These are phyloP conservation scores for Phytopythium kandeliae DNA, from an alignment of 352 stramenopile genomes.

Conservation along the genomic window DNA sequence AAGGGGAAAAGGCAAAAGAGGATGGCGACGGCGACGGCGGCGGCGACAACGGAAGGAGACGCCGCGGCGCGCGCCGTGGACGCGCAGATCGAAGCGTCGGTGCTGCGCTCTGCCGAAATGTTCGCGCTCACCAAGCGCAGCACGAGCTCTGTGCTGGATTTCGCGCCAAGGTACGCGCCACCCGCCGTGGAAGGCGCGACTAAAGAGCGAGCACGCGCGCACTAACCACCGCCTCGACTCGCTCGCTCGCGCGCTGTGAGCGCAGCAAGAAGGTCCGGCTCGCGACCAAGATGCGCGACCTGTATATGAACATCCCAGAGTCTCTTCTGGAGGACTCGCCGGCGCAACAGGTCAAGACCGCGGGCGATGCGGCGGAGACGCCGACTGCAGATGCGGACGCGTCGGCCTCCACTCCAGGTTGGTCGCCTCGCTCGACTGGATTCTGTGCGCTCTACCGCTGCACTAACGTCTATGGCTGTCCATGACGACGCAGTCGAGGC, in stretches of 20 bases:
- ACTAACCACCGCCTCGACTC: background rate
- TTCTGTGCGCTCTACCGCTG: no score
- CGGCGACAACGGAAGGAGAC: background rate
- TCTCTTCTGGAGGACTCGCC: slow-evolving; percentile 39
- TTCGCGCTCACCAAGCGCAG: slow-evolving; percentile 68
- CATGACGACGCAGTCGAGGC: slow-evolving; percentile 2
- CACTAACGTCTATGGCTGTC: background rate
- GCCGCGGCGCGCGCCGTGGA: slow-evolving; percentile 12
- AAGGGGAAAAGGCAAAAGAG: background rate
- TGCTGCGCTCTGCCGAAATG: slow-evolving; percentile 60
- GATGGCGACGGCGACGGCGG: background rate
- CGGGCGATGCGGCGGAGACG: slow-evolving; percentile 7
- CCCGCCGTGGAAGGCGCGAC: background rate
- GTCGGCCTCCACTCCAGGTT: no score
- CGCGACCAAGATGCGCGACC: slow-evolving; percentile 52
- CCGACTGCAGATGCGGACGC: no score
- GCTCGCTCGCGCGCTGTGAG: background rate
- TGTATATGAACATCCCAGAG: slow-evolving; percentile 51
- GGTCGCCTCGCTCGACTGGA: no score
- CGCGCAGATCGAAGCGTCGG: slow-evolving; percentile 51
- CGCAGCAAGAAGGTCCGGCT: slow-evolving; percentile 76
- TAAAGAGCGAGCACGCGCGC: no score
- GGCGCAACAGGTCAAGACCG: slow-evolving; percentile 5
- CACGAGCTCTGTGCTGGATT: slow-evolving; percentile 34
- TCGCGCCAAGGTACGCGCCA: slow-evolving; percentile 41